These are phyloP conservation scores for Cucumis hystrix DNA, from an alignment of 306 rosid genomes.

Conservation along the genomic window DNA sequence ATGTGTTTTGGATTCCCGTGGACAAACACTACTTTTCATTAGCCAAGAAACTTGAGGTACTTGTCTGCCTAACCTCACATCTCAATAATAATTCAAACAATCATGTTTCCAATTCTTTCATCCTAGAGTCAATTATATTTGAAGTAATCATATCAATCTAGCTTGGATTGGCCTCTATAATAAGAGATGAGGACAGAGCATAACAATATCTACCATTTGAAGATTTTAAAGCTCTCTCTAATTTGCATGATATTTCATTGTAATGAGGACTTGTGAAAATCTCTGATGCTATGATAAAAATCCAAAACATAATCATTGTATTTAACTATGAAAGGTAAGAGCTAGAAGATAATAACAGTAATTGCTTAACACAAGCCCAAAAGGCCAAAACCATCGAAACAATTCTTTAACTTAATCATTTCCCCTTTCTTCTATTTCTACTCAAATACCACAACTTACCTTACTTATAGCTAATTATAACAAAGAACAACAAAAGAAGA, in stretches of 20 bases:
- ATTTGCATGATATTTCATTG: background rate
- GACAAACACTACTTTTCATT: constrained; percentile 23
- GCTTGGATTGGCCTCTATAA: background rate
- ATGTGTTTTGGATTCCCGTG: constrained; percentile 54
- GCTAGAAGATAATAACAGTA: too few relatives aligned
- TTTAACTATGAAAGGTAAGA: too few relatives aligned
- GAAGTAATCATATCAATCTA: background rate
- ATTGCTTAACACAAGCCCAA: too few relatives aligned
- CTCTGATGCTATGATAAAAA: too few relatives aligned
- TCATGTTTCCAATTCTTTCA: background rate
- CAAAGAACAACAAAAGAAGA: too few relatives aligned
- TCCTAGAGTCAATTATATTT: background rate
- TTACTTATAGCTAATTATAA: too few relatives aligned
- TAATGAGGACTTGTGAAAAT: too few relatives aligned
- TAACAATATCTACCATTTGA: background rate
- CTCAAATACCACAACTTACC: too few relatives aligned
- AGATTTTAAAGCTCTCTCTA: background rate
- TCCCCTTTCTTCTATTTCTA: too few relatives aligned
- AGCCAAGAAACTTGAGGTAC: constrained; percentile 43
- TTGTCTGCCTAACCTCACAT: background rate
- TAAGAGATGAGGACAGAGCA: background rate
- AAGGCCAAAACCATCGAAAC: too few relatives aligned
- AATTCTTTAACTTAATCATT: too few relatives aligned
- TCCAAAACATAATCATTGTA: too few relatives aligned
- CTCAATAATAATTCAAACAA: background rate